These are phyloP conservation scores for Acaromyces ingoldii DNA, from an alignment of 1,284 basidiomycete species.

Conservation along the genomic window DNA sequence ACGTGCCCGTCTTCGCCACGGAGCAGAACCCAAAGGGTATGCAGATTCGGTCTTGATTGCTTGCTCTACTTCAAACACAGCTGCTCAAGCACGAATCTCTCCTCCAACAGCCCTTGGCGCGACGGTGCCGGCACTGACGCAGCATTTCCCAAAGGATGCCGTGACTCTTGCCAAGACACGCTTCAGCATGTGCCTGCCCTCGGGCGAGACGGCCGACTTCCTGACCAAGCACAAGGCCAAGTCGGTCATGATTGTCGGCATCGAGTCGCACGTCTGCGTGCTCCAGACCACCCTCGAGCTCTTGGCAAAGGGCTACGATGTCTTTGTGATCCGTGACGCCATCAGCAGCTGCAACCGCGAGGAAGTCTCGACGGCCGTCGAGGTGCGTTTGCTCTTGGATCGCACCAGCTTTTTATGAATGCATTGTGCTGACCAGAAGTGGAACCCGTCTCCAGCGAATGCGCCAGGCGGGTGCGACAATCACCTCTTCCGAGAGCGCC, in stretches of 20 bases:
- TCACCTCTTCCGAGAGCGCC: constrained; percentile 76
- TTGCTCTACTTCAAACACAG: neutral
- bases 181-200: constrained; percentile 74
- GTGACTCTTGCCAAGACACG: constrained; percentile 66
- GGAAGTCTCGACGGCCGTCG: constrained; percentile 55
- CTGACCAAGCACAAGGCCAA: constrained; percentile 57
- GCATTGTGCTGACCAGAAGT: too few species aligned
- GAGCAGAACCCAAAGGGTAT: constrained; percentile 77
- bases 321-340: constrained; percentile 74
- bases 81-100: neutral
- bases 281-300: constrained; percentile 73
- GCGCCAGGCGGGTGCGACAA: constrained; percentile 67
- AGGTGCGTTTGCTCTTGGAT: too few species aligned
- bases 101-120: constrained; percentile 62
- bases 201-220: constrained; percentile 49
- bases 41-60: neutral
- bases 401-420: too few species aligned
- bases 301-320: constrained; percentile 58
- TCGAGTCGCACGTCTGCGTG: constrained; percentile 83
- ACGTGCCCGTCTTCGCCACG: constrained; percentile 69
- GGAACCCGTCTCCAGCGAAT: constrained; percentile 60
- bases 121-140: constrained; percentile 61
- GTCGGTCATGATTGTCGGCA: constrained; percentile 73
- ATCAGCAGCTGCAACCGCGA: constrained; percentile 70
- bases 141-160: constrained; percentile 59